Conservation (phyloP, 2,329 filamentous ascomycete genomes). For the Fusarium torulosum region DNA sequence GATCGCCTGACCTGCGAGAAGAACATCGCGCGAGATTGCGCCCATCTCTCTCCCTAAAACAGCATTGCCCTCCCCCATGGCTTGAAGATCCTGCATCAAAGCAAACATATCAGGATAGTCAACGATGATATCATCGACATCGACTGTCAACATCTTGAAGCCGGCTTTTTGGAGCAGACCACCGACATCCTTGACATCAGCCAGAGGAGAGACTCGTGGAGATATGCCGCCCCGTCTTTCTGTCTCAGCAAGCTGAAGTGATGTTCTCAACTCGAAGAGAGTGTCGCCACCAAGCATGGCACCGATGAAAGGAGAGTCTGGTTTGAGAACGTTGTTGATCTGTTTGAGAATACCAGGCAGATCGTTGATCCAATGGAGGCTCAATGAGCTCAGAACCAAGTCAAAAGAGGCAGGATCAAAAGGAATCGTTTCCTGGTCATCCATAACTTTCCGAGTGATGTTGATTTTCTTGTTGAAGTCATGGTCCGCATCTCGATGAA, state of each 20-base stretch:
- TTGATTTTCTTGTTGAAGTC: conserved; percentile 80
- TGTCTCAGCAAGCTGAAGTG: conserved; percentile 90
- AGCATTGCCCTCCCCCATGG: conserved; percentile 96
- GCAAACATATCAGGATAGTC: conserved; percentile 92
- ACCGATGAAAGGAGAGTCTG: conserved; percentile 90
- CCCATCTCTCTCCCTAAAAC: conserved; percentile 87
- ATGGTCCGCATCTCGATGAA: conserved; percentile 82
- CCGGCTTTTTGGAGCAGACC: conserved; percentile 87
- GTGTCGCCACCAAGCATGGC: conserved; percentile 98
- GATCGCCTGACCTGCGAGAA: conserved; percentile 89
- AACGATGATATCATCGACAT: conserved; percentile 96
- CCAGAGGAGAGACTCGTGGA: conserved; percentile 89
- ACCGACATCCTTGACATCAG: conserved; percentile 91
- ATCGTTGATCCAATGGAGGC: conserved; percentile 98
- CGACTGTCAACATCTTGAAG: conserved; percentile 96
- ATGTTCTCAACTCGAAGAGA: conserved; percentile 91
- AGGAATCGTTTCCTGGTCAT: conserved; percentile 79
- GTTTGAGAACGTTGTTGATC: conserved; percentile 88
- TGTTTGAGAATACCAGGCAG: conserved; percentile 86
- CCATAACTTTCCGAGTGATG: conserved; percentile 80
- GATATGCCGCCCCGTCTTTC: conserved; percentile 92
- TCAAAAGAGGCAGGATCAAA: conserved; percentile 85
- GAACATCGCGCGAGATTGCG: conserved; percentile 80
- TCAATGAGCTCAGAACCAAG: conserved; percentile 88
- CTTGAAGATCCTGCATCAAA: conserved; percentile 92